Evolutionary conservation across 2,329 filamentous ascomycete species (phyloP).

Genomic region (Fusarium succisae): DNA sequence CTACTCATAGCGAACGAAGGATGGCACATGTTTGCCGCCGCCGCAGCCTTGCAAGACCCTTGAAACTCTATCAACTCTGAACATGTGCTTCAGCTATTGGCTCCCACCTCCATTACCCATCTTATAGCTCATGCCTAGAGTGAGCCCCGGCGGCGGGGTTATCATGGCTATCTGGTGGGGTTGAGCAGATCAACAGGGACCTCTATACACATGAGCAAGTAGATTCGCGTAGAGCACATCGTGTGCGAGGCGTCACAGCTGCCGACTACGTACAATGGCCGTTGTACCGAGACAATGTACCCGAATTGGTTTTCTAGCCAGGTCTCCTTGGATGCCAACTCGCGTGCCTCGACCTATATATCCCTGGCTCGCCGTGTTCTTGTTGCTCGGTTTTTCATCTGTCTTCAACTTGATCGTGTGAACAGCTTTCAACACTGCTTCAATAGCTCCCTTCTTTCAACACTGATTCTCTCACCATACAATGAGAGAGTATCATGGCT

Average conservation of each 20-base stretch:
- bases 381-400: constrained; percentile 8
- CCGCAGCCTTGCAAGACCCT: constrained; percentile 37
- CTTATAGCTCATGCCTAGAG: neutral
- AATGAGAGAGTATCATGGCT: constrained; percentile 79
- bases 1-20: constrained; percentile 40
- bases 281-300: constrained; percentile 9
- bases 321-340: neutral
- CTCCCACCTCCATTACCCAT: constrained; percentile 39
- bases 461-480: constrained; percentile 47
- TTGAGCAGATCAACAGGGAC: constrained; percentile 34
- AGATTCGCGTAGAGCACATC: constrained; percentile 25
- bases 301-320: constrained; percentile 1
- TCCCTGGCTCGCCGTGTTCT: constrained; percentile 31
- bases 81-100: constrained; percentile 58
- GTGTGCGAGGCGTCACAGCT: constrained; percentile 25
- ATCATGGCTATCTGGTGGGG: constrained; percentile 37
- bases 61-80: constrained; percentile 38
- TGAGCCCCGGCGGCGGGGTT: constrained; percentile 39
- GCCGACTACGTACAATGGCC: constrained; percentile 14
- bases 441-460: constrained; percentile 36
- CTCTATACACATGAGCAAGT: constrained; percentile 23
- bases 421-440: constrained; percentile 49
- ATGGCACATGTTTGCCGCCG: constrained; percentile 40
- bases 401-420: constrained; percentile 42
- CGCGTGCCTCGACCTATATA: constrained; percentile 33